Base-by-base conservation (phyloP, 2,329 filamentous ascomycete genomes). In the Davidsoniella virescens region DNA sequence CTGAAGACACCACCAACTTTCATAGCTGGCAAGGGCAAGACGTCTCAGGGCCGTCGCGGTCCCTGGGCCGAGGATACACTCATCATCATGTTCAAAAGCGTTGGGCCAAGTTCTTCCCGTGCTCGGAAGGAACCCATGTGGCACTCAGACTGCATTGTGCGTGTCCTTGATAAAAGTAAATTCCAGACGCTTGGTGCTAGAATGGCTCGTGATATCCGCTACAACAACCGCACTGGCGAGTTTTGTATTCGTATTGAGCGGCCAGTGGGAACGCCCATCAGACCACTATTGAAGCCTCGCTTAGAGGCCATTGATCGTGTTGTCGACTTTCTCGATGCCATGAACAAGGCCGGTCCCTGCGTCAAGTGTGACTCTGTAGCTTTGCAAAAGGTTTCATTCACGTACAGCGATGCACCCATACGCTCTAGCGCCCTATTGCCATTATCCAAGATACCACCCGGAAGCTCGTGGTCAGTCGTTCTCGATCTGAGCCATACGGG, bases 291-390 rank as follows among this genome's bases (percentile, higher is more conserved):
- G 17, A 67, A 70, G 54, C 67, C 71, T 47, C 72, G 79, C 25
- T 67, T 87, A 43, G 72, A 76, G 56, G 75, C 78, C 10, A 75
- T 92, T 52, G 77, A 84, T 58, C 75, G 81, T 17, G 70, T 92
- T 25, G 78, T 86, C 38, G 73, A 74, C 41, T 85, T 84, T 58
- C 69, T 87, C 23, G 73, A 78, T 42, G 77, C 80, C 1, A 73
- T 88, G 54, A 68, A 76, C 50, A 67, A 69, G 54, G 69, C 75
- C 56, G 67, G 68, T 44, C 69, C 69, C 14, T 69, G 72, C 47
- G 72, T 84, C 36, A 66, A 67, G 41, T 73, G 74, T 59, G 71
- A 80, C 56, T 67, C 71, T 39, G 70, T 82, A 50, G 77, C 74
- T 14, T 67, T 90, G 50, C 68, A 69, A 56, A 69, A 74, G 54